Percentiles rank a stretch among this genome's conserved stretches.
Conservation (phyloP, 495 filamentous ascomycete species). For the Hyaloscypha variabilis region DNA sequence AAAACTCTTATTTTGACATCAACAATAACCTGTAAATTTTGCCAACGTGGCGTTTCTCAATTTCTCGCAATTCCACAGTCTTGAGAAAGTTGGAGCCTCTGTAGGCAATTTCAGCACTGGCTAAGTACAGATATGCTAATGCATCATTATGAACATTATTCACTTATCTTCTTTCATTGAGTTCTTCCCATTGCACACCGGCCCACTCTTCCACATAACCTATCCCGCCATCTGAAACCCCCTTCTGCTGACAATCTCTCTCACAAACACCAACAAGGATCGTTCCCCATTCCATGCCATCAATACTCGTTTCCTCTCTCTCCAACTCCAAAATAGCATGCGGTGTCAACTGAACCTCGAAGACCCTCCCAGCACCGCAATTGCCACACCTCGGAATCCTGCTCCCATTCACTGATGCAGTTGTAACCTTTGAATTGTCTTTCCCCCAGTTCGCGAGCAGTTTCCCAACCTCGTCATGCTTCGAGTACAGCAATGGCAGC, state of each 20-base stretch:
- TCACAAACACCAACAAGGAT: slow-evolving; percentile 88
- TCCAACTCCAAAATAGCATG: slow-evolving; percentile 91
- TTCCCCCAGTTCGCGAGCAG: slow-evolving; percentile 43
- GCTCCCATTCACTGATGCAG: slow-evolving; percentile 26
- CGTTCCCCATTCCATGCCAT: slow-evolving; percentile 99
- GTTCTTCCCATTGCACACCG: slow-evolving; percentile 96
- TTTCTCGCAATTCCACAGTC: background rate
- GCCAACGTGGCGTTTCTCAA: too few species aligned
- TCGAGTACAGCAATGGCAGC: slow-evolving; percentile 77
- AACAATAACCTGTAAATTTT: too few species aligned
- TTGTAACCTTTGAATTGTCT: slow-evolving; percentile 26
- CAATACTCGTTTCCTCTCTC: slow-evolving; percentile 72
- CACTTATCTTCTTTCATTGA: slow-evolving; percentile 18
- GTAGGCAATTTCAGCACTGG: too few species aligned
- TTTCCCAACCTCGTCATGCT: slow-evolving; percentile 72
- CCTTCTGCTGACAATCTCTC: slow-evolving; percentile 63
- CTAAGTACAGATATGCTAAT: too few species aligned
- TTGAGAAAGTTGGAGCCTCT: too few species aligned
- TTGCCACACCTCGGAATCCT: slow-evolving; percentile 72
- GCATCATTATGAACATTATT: background rate
- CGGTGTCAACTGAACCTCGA: slow-evolving; percentile 89
- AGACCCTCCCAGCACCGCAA: slow-evolving; percentile 76
- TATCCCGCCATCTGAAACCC: slow-evolving; percentile 48
- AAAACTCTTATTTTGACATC: too few species aligned
- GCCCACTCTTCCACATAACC: slow-evolving; percentile 93